phyloP scores from a whole-genome alignment of 345 rosid species.

The Hypericum perforatum region DNA sequence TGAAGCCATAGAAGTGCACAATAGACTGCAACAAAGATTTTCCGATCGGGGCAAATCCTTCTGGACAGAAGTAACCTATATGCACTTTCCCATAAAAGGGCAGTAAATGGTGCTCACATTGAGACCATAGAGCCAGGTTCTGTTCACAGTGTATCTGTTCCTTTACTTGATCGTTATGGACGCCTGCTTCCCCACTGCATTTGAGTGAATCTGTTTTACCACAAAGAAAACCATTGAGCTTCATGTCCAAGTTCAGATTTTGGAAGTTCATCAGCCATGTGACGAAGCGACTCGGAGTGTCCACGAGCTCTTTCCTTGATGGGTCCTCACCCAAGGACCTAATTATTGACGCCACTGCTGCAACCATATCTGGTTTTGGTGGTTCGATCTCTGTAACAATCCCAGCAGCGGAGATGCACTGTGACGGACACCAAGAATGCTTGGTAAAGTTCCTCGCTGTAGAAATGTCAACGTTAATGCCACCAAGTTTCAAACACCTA shows the following conservation, averaged over 20 bases:
- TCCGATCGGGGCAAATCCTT: slow-evolving; percentile 39
- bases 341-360: slow-evolving; percentile 61
- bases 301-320: slow-evolving; percentile 66
- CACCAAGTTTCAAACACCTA: slow-evolving; percentile 52
- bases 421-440: slow-evolving; percentile 65
- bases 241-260: slow-evolving; percentile 48
- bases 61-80: slow-evolving; percentile 49
- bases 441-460: slow-evolving; percentile 14
- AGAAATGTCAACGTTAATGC: slow-evolving; percentile 31
- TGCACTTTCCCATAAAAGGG: slow-evolving; percentile 93
- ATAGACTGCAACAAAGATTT: slow-evolving; percentile 55
- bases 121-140: slow-evolving; percentile 75
- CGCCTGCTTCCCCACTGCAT: slow-evolving; percentile 25
- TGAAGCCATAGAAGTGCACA: slow-evolving; percentile 80
- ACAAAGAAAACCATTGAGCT: slow-evolving; percentile 37
- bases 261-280: slow-evolving; percentile 85
- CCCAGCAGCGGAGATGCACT: slow-evolving; percentile 26
- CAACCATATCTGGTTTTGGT: slow-evolving; percentile 44
- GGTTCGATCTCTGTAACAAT: slow-evolving; percentile 24
- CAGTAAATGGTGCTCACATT: slow-evolving; percentile 93
- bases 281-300: slow-evolving; percentile 62
- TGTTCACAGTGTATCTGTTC: slow-evolving; percentile 49
- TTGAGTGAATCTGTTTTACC: slow-evolving; percentile 19
- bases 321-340: slow-evolving; percentile 87
- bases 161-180: slow-evolving; percentile 3